Base-by-base conservation (phyloP, 805 yeast genomes). In the Starmerella floricola region DNA sequence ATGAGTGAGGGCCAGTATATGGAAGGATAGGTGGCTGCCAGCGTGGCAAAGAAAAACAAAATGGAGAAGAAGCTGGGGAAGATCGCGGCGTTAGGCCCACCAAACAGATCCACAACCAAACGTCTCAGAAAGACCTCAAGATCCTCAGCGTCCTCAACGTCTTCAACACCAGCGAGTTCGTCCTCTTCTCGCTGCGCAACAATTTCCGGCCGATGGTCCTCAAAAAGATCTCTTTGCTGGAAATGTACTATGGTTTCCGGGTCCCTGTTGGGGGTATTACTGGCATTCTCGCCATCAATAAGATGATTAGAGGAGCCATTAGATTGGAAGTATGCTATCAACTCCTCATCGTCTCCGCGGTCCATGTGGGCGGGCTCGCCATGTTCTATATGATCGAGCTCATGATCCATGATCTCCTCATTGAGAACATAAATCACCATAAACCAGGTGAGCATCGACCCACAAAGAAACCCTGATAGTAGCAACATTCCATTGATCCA, bases 311-410 rank as follows among this genome's bases (percentile, higher is more conserved):
- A 5, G 6, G n/a, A 19, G 27, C 17, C 17, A 10, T 33, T 19
- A 8, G 27, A 20, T 11, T 33, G 36, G 16, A 34, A 26, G 17
- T 35, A 23, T 19, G 40, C 47, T 21, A 46, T 27, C 38, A 39
- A 23, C 34, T 36, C 50, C 30, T 43, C 50, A 15, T 40, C 38
- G 19, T 45, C 47, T 29, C 48, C 47, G 10, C 30, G 31, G 28
- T 50, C 53, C 42, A 47, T 41, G 32, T 44, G 54, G 2, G 49
- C 42, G 10, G 32, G 39, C 32, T 51, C 49, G 35, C 54, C 55
- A 13, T 20, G 30, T 13, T 17, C 41, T 16, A 52, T 41, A 31
- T 52, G 57, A 29, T 44, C 53, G 17, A 58, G 30, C 15, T 50
- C 53, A 24, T 48, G 53, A 6, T 29, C 31, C 38, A 50, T 23